Conservation (phyloP, 1,284 basidiomycete genomes). For the Boletellus deceptivus region DNA sequence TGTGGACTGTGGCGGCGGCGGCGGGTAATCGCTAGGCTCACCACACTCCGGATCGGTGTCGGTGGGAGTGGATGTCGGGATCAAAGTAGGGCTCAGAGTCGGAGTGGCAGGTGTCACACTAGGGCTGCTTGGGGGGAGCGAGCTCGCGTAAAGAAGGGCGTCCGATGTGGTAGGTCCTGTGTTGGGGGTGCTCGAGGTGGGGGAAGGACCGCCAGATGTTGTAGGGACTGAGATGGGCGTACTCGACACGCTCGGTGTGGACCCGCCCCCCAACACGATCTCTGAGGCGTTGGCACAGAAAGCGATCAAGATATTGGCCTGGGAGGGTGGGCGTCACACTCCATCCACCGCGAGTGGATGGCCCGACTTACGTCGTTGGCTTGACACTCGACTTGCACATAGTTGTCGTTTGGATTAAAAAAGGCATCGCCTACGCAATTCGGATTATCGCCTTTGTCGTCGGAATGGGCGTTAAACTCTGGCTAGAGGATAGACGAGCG, state of each 20-base stretch:
- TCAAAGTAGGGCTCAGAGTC: neutral
- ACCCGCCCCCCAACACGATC: constrained; percentile 4
- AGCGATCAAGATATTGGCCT: constrained; percentile 29
- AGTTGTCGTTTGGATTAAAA: constrained; percentile 38
- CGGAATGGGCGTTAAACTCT: neutral
- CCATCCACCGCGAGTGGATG: neutral
- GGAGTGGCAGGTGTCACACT: neutral
- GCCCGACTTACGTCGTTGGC: constrained; percentile 23
- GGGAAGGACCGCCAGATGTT: neutral
- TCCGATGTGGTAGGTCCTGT: too few relatives aligned
- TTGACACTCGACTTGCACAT: constrained; percentile 41
- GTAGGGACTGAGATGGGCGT: neutral
- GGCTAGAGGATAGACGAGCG: neutral
- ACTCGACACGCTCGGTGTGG: neutral
- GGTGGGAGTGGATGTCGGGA: neutral
- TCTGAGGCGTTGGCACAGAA: constrained; percentile 27
- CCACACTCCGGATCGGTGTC: neutral
- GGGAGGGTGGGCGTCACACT: neutral
- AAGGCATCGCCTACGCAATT: constrained; percentile 38
- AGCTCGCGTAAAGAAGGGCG: too few relatives aligned
- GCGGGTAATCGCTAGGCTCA: neutral
- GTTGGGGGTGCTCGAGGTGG: too few relatives aligned
- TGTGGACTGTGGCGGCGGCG: neutral
- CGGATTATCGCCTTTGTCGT: constrained; percentile 7
- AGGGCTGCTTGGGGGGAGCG: too few relatives aligned